phyloP scores from a whole-genome alignment of 371 early-diverging fungal species.

The Haplosporangium sp. region DNA sequence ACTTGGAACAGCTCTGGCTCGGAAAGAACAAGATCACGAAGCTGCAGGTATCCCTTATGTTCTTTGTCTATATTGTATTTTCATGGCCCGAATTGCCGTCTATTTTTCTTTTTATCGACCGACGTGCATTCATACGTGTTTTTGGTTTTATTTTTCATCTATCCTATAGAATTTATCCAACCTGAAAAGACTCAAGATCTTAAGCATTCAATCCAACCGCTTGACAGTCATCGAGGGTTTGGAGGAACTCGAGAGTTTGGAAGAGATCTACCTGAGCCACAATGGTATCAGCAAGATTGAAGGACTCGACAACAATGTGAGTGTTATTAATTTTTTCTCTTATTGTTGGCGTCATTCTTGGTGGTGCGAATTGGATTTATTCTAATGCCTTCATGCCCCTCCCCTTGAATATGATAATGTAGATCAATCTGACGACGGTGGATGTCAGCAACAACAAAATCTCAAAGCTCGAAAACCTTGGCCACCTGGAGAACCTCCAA shows the following conservation, averaged over 20 bases:
- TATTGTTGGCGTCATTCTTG: no score
- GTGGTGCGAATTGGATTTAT: not conserved
- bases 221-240: slow-evolving; percentile 80
- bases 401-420: not conserved
- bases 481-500: slow-evolving; percentile 75
- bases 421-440: slow-evolving; percentile 76
- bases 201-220: slow-evolving; percentile 92
- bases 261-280: slow-evolving; percentile 93
- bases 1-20: slow-evolving; percentile 90
- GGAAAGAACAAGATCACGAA: slow-evolving; percentile 96
- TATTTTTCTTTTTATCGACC: not conserved
- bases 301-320: slow-evolving; percentile 82
- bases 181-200: slow-evolving; percentile 73
- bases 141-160: not conserved
- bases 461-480: slow-evolving; percentile 79
- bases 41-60: slow-evolving; percentile 67
- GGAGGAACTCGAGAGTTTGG: slow-evolving; percentile 74
- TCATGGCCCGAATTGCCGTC: no score
- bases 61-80: not conserved
- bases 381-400: not conserved
- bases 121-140: not conserved
- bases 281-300: slow-evolving; percentile 84
- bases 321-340: not conserved
- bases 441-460: slow-evolving; percentile 90
- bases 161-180: slow-evolving; percentile 52